Percentiles rank a stretch among this genome's conserved stretches.
Evolutionary conservation across 1,139 yeast genomes (phyloP).

Genomic region (Arxiozyma bovina): DNA sequence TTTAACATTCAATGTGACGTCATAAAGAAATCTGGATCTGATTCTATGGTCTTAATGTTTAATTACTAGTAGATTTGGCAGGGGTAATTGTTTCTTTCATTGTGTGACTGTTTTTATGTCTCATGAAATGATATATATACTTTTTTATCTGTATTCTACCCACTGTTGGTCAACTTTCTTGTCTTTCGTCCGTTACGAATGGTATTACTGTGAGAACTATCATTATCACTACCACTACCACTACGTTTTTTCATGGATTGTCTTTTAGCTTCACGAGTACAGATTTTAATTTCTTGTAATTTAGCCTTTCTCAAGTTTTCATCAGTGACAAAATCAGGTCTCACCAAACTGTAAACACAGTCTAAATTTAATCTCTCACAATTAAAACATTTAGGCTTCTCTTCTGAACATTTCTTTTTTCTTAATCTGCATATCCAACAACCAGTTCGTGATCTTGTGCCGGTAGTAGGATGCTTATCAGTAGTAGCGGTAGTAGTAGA

Average conservation of each 20-base stretch:
- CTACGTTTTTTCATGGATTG: conserved; percentile 27
- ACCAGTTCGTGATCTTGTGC: conserved; percentile 46
- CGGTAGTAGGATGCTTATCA: conserved; percentile 7
- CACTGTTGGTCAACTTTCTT: not conserved
- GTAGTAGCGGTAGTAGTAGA: not conserved
- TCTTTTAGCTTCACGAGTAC: conserved; percentile 30
- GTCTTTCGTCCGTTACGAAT: not conserved
- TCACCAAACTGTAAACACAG: conserved; percentile 40
- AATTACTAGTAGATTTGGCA: not conserved
- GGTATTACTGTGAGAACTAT: not conserved
- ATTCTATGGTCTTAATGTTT: too few species aligned
- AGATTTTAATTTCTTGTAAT: conserved; percentile 41
- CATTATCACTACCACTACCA: not conserved
- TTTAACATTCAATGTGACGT: too few species aligned
- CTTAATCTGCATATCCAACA: conserved; percentile 66
- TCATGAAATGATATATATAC: not conserved
- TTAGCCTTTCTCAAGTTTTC: conserved; percentile 36
- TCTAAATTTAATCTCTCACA: conserved; percentile 43
- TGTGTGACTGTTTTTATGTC: not conserved
- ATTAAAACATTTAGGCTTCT: conserved; percentile 47
- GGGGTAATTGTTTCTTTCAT: not conserved
- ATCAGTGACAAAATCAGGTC: conserved; percentile 51
- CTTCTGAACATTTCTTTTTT: conserved; percentile 58
- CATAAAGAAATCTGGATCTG: too few species aligned
- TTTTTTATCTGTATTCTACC: not conserved